Conservation (phyloP, 495 filamentous ascomycete species). For the Aspergillus leporis region DNA sequence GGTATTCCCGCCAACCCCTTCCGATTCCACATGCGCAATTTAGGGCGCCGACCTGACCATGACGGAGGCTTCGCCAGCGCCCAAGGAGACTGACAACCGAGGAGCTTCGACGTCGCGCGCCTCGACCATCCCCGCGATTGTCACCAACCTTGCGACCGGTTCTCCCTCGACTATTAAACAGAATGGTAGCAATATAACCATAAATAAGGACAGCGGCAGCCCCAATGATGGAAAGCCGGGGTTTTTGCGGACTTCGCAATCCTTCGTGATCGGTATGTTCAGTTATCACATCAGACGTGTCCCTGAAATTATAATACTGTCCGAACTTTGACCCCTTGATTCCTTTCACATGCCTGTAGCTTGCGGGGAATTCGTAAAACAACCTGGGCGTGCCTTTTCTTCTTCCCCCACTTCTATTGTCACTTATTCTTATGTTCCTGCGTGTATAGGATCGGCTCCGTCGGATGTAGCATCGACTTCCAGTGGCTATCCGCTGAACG, state of each 20-base stretch:
- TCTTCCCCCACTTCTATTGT: neutral
- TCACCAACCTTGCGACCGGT: constrained; percentile 18
- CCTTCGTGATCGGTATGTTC: constrained; percentile 29
- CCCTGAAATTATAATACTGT: neutral
- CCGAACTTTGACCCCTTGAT: neutral
- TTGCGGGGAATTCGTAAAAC: neutral
- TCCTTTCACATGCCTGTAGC: constrained; percentile 14
- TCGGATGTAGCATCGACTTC: constrained; percentile 43
- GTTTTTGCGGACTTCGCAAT: constrained; percentile 20
- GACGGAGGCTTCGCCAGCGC: constrained; percentile 30
- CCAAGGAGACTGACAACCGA: constrained; percentile 21
- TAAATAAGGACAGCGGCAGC: constrained; percentile 13
- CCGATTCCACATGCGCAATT: constrained; percentile 21
- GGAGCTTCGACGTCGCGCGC: constrained; percentile 22
- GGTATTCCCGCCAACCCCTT: neutral
- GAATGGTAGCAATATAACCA: constrained; percentile 9
- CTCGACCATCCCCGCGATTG: constrained; percentile 23
- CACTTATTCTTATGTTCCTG: constrained; percentile 10
- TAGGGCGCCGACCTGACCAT: constrained; percentile 23
- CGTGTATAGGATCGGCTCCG: constrained; percentile 27
- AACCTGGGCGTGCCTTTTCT: neutral
- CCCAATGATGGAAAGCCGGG: constrained; percentile 15
- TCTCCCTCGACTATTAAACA: constrained; percentile 9
- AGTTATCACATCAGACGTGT: neutral
- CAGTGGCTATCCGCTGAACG: constrained; percentile 35